Evolutionary conservation across 768 basidiomycete species (phyloP).

Genomic region (Russula sp.): DNA sequence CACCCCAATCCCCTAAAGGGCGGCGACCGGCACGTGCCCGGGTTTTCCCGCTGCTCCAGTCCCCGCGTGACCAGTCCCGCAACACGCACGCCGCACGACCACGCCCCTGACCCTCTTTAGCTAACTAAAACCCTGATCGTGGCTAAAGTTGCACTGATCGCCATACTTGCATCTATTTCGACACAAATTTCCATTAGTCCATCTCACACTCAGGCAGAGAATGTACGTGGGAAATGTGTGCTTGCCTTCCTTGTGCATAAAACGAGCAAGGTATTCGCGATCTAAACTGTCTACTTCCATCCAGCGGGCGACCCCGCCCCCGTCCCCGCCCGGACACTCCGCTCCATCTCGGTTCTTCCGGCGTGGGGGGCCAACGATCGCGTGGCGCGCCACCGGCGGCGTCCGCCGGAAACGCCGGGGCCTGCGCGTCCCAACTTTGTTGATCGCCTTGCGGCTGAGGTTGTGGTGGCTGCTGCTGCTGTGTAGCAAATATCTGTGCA

Average conservation of each 20-base stretch:
- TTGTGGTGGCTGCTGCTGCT: constrained; percentile 22
- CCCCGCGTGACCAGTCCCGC: neutral
- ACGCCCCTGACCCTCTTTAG: neutral
- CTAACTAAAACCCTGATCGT: constrained; percentile 38
- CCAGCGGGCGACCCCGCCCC: constrained; percentile 43
- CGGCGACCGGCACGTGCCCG: neutral
- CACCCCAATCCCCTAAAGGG: neutral
- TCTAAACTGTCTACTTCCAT: constrained; percentile 67
- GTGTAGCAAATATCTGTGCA: constrained; percentile 25
- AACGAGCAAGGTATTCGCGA: constrained; percentile 86
- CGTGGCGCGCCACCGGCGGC: constrained; percentile 14
- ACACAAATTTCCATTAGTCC: constrained; percentile 21
- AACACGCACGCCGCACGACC: neutral
- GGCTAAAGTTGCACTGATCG: constrained; percentile 81
- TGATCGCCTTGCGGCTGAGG: constrained; percentile 14
- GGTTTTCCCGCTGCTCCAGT: neutral
- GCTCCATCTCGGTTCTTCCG: constrained; percentile 34
- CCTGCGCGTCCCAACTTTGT: constrained; percentile 22
- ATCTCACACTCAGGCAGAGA: neutral
- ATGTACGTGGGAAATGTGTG: constrained; percentile 44
- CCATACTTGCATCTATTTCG: constrained; percentile 81
- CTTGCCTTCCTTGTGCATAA: constrained; percentile 90
- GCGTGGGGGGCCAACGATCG: constrained; percentile 41
- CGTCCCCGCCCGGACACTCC: constrained; percentile 36
- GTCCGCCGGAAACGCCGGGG: constrained; percentile 22